Base-by-base conservation (phyloP, 352 stramenopile genomes). In the Phytopythium delawarense region DNA sequence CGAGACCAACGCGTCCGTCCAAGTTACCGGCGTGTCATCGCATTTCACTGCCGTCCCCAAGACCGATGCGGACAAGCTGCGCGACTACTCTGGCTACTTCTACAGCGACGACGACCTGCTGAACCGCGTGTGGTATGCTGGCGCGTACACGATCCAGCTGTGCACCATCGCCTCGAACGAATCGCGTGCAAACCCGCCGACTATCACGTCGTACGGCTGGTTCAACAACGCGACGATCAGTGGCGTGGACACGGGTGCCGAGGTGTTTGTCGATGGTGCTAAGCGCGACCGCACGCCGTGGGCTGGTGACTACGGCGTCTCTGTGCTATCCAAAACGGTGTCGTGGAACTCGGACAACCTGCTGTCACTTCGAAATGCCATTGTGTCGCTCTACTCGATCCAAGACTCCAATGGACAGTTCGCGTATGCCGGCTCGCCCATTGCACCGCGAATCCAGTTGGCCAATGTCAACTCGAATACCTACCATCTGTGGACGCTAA, bases 401-500 rank as follows among this genome's bases (percentile, higher is more conserved):
- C 71, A 78, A 40, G 61, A 73, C 42, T 62, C 54, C 4, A 66
- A 70, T 15, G 71, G 71, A 4, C 61, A 71, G 52, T 78, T 78
- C 39, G 48, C 71, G 0, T 78, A 78, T 48, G 67, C 64, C 13
- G 67, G 71, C 18, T 71, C 64, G 0, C 71, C 71, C 2, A 67
- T 78, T 37, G 70, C 61, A 23, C 64, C 59, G 13, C 58, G 67
- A 32, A 49, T 66, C 25, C 62, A 70, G 50, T 16, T 56, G 34
- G 59, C 63, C 28, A 49, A 63, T n/a, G 48, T 63, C 7, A 69
- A 69, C 56, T 78, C 72, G 2, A 70, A 75, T 40, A 80, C 72
- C 13, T 80, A 80, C 37, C 72, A 80, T 28, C 53, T 80, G 15
- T 78, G 72, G 72, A 78, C 69, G 34, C 55, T 80, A 7, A 80